Evolutionary conservation across 257 asterid genomes (phyloP).

Genomic region (Solanum pimpinellifolium): DNA sequence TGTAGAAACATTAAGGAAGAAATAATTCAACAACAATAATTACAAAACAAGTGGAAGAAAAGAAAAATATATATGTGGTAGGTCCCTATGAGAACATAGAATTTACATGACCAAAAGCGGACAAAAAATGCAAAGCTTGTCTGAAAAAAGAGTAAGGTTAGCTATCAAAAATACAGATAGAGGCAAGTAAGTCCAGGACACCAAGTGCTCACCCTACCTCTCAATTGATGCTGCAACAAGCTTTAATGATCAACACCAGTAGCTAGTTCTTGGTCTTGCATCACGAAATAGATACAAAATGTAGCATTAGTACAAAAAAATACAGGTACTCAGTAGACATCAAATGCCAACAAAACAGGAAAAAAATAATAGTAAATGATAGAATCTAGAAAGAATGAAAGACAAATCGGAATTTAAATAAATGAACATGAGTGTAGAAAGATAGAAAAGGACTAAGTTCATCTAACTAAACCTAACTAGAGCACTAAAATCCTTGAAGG

Average conservation of each 20-base stretch:
- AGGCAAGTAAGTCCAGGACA: neutral
- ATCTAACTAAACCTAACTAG: too few species aligned
- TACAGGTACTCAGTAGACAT: neutral
- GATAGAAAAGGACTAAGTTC: too few species aligned
- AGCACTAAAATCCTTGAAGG: too few species aligned
- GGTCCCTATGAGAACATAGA: neutral
- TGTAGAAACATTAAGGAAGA: neutral
- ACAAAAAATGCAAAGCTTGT: neutral
- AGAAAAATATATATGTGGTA: too few species aligned
- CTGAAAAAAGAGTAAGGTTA: neutral
- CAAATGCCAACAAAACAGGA: too few species aligned
- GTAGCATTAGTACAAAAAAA: neutral
- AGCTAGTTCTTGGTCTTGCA: neutral
- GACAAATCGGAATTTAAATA: too few species aligned
- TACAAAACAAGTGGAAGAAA: neutral
- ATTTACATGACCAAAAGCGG: neutral
- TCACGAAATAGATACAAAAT: too few species aligned
- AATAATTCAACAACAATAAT: neutral
- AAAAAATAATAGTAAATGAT: too few species aligned
- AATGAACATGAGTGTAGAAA: too few species aligned
- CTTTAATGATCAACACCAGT: neutral
- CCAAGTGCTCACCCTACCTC: neutral
- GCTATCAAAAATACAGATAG: neutral
- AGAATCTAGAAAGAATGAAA: too few species aligned
- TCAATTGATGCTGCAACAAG: too few species aligned